phyloP scores from a whole-genome alignment of 805 yeast genomes.

The Suhomyces faveliae region DNA sequence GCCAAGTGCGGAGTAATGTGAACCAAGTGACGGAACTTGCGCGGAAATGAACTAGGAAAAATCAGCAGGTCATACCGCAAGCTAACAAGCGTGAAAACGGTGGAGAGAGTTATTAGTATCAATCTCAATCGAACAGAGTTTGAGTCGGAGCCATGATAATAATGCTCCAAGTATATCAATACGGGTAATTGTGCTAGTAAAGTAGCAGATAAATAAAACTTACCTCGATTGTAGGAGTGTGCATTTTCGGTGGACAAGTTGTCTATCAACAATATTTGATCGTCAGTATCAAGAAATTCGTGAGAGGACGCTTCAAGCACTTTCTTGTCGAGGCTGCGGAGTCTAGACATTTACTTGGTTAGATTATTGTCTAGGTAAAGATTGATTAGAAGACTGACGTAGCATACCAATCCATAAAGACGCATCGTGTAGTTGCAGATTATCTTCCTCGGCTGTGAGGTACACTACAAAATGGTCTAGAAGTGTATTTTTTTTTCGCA shows the following conservation, averaged over 20 bases:
- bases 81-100: constrained; percentile 6
- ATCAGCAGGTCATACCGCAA: constrained; percentile 4
- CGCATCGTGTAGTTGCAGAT: neutral
- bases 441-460: neutral
- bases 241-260: constrained; percentile 16
- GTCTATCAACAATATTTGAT: constrained; percentile 21
- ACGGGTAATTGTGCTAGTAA: constrained; percentile 17
- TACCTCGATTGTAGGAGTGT: constrained; percentile 7
- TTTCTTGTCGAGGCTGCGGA: constrained; percentile 20
- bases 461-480: neutral
- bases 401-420: neutral
- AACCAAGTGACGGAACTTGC: neutral
- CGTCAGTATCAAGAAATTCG: constrained; percentile 19
- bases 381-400: neutral
- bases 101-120: constrained; percentile 9
- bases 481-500: neutral
- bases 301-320: constrained; percentile 18
- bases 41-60: neutral
- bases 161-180: constrained; percentile 12
- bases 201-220: constrained; percentile 11
- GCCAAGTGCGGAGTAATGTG: neutral
- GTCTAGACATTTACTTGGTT: constrained; percentile 17
- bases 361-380: neutral
- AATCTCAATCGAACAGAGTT: constrained; percentile 2
- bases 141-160: neutral